These are phyloP conservation scores for Phytophthora pluvialis DNA, from an alignment of 352 stramenopile genomes.

Conservation along the genomic window DNA sequence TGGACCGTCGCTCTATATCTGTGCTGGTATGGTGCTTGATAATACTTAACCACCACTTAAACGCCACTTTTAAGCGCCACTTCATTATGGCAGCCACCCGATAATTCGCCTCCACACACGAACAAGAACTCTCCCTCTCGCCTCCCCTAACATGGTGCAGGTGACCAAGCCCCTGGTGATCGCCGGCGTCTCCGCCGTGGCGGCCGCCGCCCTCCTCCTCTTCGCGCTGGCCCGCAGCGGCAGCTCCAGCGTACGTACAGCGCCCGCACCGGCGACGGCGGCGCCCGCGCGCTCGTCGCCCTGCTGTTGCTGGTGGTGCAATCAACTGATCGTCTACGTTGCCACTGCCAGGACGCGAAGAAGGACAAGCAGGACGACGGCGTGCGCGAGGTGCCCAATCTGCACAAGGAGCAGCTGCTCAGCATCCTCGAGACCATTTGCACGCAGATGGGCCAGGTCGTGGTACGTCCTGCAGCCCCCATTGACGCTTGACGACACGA, in stretches of 20 bases:
- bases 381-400: conserved; percentile 79
- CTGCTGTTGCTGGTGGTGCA: neutral
- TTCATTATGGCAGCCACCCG: no score
- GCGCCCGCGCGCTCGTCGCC: neutral
- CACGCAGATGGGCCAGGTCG: conserved; percentile 89
- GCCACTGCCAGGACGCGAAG: conserved; percentile 45
- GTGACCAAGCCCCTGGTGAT: conserved; percentile 86
- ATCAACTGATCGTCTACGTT: conserved; percentile 7
- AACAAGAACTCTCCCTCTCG: conserved; percentile 16
- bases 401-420: conserved; percentile 89
- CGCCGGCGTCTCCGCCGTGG: conserved; percentile 66
- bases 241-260: conserved; percentile 46
- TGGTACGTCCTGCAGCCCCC: conserved; percentile 51
- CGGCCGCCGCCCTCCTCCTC: conserved; percentile 58
- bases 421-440: conserved; percentile 90
- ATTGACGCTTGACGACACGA: no score
- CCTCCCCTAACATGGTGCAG: conserved; percentile 61
- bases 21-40: no score
- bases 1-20: no score
- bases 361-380: conserved; percentile 62
- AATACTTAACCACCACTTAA: no score
- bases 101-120: no score
- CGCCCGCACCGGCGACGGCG: neutral
- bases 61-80: no score
- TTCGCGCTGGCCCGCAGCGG: conserved; percentile 54